Base-by-base conservation (phyloP, 345 rosid species). In the Conringia planisiliqua region DNA sequence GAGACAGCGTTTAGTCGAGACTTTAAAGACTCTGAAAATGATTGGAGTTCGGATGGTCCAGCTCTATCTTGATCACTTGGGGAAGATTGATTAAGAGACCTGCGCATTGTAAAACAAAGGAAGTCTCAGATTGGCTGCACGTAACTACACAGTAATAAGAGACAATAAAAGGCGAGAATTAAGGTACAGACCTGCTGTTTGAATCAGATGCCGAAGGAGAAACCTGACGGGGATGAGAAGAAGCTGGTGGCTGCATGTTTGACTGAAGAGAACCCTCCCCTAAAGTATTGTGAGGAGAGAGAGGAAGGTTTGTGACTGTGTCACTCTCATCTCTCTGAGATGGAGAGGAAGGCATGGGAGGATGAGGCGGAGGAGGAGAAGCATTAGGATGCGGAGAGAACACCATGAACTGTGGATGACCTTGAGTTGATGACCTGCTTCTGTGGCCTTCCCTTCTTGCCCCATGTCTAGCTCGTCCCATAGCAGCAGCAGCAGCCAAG, bases 401-500 rank as follows among this genome's bases (percentile, higher is more conserved):
- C 52, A 92, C 87, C 81, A 95, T 74, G 81, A 84, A 86, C 81
- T 85, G 99, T 14, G 90, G 91, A 78, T 86, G 93, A 48, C 89
- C 83, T 70, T 89, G 97, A 80, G 68, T 74, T 66, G 93, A 85
- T 42, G 93, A 82, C 72, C 97, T 85, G 73, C 79, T 87, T 75
- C 98, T 85, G 72, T 88, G 90, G 50, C 92, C 86, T 72, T 87
- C 98, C 86, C 99, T 90, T 82, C 93, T 84, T 48, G 83, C 78
- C 71, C 88, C 81, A 56, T 89, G 96, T 24, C 91, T 91, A 54
- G 87, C 89, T 66, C 93, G 88, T 10, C 99, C 99, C 93, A 90
- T 95, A 71, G 99, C 97, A 44, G 99, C 95, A 29, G 98, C 97
- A 1, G 97, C 92, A 47, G 99, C 94, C 64, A 95, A 70, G 81